Conservation (phyloP, 306 rosid species). For the Trichosanthes cucumerina region DNA sequence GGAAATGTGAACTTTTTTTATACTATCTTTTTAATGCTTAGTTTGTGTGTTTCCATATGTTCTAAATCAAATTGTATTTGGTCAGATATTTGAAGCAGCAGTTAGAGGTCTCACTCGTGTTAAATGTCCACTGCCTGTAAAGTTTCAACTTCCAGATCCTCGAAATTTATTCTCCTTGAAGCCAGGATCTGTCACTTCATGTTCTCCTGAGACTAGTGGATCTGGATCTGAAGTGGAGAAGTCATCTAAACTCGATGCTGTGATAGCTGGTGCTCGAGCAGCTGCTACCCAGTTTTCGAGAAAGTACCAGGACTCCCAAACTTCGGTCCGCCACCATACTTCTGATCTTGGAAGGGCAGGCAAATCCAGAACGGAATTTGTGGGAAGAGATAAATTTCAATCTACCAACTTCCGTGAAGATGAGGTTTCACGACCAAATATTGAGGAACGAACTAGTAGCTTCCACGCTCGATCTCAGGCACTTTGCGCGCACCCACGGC, state of each 20-base stretch:
- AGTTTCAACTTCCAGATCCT: conserved; percentile 75
- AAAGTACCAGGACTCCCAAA: conserved; percentile 32
- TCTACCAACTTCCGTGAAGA: conserved; percentile 16
- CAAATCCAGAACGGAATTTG: conserved; percentile 13
- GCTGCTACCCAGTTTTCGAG: conserved; percentile 73
- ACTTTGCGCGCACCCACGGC: conserved; percentile 19
- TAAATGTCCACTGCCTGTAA: conserved; percentile 51
- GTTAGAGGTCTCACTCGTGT: conserved; percentile 59
- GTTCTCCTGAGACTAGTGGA: conserved; percentile 23
- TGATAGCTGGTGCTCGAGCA: conserved; percentile 81
- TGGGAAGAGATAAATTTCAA: conserved; percentile 18
- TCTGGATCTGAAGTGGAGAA: conserved; percentile 44
- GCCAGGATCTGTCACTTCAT: conserved; percentile 49
- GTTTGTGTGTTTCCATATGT: conserved; percentile 5
- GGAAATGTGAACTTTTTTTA: not conserved
- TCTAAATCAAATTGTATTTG: conserved; percentile 10
- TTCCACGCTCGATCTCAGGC: conserved; percentile 15
- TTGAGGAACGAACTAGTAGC: conserved; percentile 17
- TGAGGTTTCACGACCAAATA: conserved; percentile 19
- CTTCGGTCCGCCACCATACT: conserved; percentile 8
- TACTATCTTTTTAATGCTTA: not conserved
- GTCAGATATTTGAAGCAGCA: conserved; percentile 71
- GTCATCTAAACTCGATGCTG: conserved; percentile 52
- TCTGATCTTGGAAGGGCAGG: conserved; percentile 2
- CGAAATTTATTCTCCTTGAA: conserved; percentile 52